Evolutionary conservation across 2,329 filamentous ascomycete species (phyloP).

Genomic region (Penicillium sp.): DNA sequence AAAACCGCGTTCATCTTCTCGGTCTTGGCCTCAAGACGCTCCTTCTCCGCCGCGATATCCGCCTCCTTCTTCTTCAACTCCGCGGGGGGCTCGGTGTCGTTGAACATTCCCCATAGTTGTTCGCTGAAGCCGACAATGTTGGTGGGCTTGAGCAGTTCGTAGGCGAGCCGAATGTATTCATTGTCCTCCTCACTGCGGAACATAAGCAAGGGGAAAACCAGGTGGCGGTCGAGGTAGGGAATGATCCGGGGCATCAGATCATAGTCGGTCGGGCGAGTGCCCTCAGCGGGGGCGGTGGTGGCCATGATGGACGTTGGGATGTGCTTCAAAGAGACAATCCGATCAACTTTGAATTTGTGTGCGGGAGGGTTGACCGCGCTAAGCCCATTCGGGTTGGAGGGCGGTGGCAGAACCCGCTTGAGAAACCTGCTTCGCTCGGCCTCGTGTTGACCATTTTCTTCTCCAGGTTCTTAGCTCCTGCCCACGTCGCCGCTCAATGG

Average conservation of each 20-base stretch:
- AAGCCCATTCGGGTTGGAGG: slow-evolving; percentile 23
- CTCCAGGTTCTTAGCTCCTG: slow-evolving; percentile 8
- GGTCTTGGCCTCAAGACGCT: slow-evolving; percentile 82
- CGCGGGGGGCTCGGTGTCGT: slow-evolving; percentile 74
- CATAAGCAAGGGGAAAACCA: slow-evolving; percentile 95
- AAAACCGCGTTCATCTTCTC: slow-evolving; percentile 84
- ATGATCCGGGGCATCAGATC: slow-evolving; percentile 86
- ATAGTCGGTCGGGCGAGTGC: slow-evolving; percentile 55
- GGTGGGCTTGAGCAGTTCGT: slow-evolving; percentile 89
- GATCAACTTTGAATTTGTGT: slow-evolving; percentile 29
- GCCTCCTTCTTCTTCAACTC: slow-evolving; percentile 89
- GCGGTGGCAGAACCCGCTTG: slow-evolving; percentile 25
- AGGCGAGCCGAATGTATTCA: slow-evolving; percentile 82
- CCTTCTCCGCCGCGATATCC: slow-evolving; percentile 77
- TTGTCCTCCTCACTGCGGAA: slow-evolving; percentile 79
- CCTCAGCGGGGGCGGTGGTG: slow-evolving; percentile 51
- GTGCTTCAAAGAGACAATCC: slow-evolving; percentile 21
- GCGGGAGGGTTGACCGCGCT: slow-evolving; percentile 30
- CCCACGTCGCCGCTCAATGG: slow-evolving; percentile 24
- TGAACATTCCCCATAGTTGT: slow-evolving; percentile 83
- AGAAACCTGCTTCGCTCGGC: slow-evolving; percentile 23
- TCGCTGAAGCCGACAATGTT: slow-evolving; percentile 99
- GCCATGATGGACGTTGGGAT: slow-evolving; percentile 47
- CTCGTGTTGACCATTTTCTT: slow-evolving; percentile 7
- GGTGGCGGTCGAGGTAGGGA: slow-evolving; percentile 87